Evolutionary conservation across 2,329 filamentous ascomycete genomes (phyloP), one percentile per base, ranked within the genome.

Genomic region (Rutstroemia sp.): DNA sequence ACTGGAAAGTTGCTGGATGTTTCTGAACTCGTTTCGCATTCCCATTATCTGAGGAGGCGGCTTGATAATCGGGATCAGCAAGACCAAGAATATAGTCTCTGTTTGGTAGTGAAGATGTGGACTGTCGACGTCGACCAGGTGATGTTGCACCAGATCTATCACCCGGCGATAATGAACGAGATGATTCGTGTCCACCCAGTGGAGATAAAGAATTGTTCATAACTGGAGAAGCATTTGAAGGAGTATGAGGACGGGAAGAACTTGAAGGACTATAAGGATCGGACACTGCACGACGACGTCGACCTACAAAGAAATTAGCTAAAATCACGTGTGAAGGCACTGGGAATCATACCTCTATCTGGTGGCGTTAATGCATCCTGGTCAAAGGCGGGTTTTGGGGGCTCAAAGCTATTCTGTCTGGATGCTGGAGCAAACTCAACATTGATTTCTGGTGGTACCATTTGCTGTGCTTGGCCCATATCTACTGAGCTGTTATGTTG

Each of bases 1-100:
- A 99, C 69, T 97, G 92, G 73, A 97, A 99, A 0, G 92, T 99
- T 6, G 94, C 94, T 0, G 94, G 94, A 65, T 99, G 94, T 69
- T 99, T 99, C 71, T 99, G 94, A 0, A 90, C 85, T n/a, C 94
- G 85, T 70, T 94, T 95, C 5, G 83, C 70, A 57, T 78, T 78
- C 37, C 74, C 74, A 41, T 77, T 79, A 49, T 86, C 83, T 46
- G 75, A 75, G 12, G 80, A 75, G 4, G 81, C 79, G 23, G 82
- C 84, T 55, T 91, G 87, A 60, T 92, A 87, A 45, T 91, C 87
- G 0, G 92, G 92, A 70, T 96, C 90, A 10, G 91, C 92, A 16
- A 97, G 80, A 59, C 92, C 90, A 42, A 97, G 77, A n/a, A 95
- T 94, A 67, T 96, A 87, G 66, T 87, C 85, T 42, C 85, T 80